These are phyloP conservation scores for Lipomyces orientalis DNA, from an alignment of 805 yeast species.

Conservation along the genomic window DNA sequence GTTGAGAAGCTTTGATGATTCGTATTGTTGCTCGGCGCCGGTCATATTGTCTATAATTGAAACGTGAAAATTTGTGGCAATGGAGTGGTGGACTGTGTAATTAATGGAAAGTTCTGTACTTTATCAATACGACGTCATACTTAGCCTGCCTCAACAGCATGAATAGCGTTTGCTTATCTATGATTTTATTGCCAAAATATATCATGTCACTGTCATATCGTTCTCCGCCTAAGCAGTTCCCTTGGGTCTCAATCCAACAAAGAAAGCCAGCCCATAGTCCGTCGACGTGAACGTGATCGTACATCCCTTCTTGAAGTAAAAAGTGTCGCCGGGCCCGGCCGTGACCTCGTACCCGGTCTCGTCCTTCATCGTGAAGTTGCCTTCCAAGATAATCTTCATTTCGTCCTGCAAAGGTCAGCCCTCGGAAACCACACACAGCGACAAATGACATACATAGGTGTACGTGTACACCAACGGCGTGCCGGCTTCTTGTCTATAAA, in stretches of 20 bases:
- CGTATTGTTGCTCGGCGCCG: slow-evolving; percentile 26
- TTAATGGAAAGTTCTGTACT: background rate
- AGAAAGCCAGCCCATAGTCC: slow-evolving; percentile 69
- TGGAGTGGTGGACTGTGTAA: background rate
- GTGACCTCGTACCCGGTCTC: slow-evolving; percentile 65
- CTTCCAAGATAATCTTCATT: slow-evolving; percentile 72
- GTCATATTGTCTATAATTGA: slow-evolving; percentile 12
- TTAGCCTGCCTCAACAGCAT: too few relatives aligned
- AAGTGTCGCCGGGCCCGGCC: slow-evolving; percentile 68
- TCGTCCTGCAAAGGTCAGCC: slow-evolving; percentile 68
- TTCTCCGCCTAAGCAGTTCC: slow-evolving; percentile 18
- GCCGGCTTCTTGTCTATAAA: slow-evolving; percentile 71
- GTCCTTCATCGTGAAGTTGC: slow-evolving; percentile 66
- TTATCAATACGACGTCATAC: too few relatives aligned
- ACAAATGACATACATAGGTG: slow-evolving; percentile 46
- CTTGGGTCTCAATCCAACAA: slow-evolving; percentile 57
- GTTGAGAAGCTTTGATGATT: too few relatives aligned
- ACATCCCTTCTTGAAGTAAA: slow-evolving; percentile 70
- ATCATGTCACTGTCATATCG: background rate
- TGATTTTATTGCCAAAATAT: too few relatives aligned
- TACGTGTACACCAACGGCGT: slow-evolving; percentile 71
- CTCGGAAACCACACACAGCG: too few relatives aligned
- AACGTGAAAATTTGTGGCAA: background rate
- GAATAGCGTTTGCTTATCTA: too few relatives aligned
- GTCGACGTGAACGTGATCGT: slow-evolving; percentile 66